Evolutionary conservation across 306 rosid genomes (phyloP), one percentile per base, ranked within the genome.

Genomic region (Dryas alaskensis): DNA sequence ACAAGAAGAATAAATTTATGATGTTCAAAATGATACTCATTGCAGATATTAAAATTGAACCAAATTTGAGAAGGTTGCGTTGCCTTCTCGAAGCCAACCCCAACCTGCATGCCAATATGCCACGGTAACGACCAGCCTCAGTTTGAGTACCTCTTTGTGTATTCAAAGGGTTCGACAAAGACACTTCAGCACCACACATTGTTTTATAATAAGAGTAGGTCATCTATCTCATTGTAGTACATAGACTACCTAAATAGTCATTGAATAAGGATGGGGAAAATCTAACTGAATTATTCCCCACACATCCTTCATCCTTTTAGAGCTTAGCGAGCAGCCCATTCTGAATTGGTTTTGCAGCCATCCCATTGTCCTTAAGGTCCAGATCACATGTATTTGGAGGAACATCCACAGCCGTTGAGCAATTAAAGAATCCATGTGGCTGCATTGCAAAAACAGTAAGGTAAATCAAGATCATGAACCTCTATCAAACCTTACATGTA

Each of bases 371-470:
- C 73, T 88, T 85, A 31, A 82, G 83, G 51, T 91, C 97, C 86
- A 79, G 76, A 73, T 91, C 94, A 65, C 83, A 73, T 50, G 84
- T 57, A 71, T 79, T 76, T 4, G 92, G 97, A 10, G 93, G 97
- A 60, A 88, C 90, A 55, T 91, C 93, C 64, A 88, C 85, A 0
- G 97, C 92, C 2, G 92, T 83, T 22, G 93, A 90, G 87, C 86
- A 82, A 44, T 88, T 90, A 70, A 88, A 90, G 87, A 90, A 90
- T 8, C 93, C 96, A 76, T 90, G 92, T 46, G 93, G 94, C 94
- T 85, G 89, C 86, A 81, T 61, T 75, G 78, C 49, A 10, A 75
- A 10, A 75, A 74, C 48, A 46, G 5, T 12, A 78, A 5, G 3
- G 57, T 4, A 1, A 40, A n/a, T 2, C 58, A 31, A 43, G 6